Base-by-base conservation (phyloP, 2,329 filamentous ascomycete genomes). In the Pyrenochaeta sp. region DNA sequence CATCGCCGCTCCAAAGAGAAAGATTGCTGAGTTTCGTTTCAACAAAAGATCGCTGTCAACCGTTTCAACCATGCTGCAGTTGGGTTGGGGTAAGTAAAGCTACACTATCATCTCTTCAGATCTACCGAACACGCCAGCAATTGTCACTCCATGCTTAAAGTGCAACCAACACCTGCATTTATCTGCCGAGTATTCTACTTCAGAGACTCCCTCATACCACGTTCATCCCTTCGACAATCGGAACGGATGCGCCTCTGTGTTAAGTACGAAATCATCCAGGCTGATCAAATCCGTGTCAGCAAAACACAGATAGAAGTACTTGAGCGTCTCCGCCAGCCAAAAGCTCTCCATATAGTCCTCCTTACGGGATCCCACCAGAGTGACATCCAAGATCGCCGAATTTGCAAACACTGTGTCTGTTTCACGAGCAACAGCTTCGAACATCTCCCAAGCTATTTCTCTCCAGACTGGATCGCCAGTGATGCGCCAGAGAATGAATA, bases 401-500 rank as follows among this genome's bases (percentile, higher is more conserved):
- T 76, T 74, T 7, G 72, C 75, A 31, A 74, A 54, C 7, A 46
- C 41, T 1, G 74, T 76, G 23, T 71, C 60, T 4, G 74, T 75
- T 5, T 65, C 68, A 19, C 70, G 67, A 15, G 62, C 60, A 27
- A 77, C 73, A 7, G 71, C 67, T 32, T 64, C 44, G 50, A 75
- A 77, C 74, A 78, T 77, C 1, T 72, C 60, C 75, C 75, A 78
- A 3, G 74, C 75, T 10, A 60, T 63, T 4, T 77, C 72, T 31
- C 69, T 60, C 17, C 65, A 68, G 46, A 57, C 68, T 20, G 65
- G 65, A 38, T 81, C 73, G 9, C 81, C 81, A 1, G 81, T 83
- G 36, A 81, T 78, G 21, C 81, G 75, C 62, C 82, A 84, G 51
- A 83, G 71, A 44, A 83, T 73, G 56, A 83, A 83, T 8, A 83